Conservation (phyloP, 805 yeast genomes). For the Ascoidea asiatica region DNA sequence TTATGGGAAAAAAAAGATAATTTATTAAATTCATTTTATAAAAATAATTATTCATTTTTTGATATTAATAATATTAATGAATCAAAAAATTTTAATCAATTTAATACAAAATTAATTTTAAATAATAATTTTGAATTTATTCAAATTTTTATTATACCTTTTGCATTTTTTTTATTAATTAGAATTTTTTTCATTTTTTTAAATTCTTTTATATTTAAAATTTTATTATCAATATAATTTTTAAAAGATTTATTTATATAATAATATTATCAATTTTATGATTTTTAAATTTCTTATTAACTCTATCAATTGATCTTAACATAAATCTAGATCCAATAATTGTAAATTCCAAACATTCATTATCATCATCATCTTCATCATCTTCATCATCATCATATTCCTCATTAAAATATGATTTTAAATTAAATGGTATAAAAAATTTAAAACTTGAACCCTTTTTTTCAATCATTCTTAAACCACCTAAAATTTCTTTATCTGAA, state of each 20-base stretch:
- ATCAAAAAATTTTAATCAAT: no score
- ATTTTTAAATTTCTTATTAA: constrained; percentile 74
- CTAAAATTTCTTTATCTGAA: constrained; percentile 23
- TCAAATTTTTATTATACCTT: neutral
- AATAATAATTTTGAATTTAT: neutral
- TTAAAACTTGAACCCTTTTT: constrained; percentile 56
- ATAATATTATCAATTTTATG: constrained; percentile 52
- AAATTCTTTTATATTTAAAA: neutral
- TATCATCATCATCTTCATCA: constrained; percentile 11
- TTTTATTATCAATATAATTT: no score
- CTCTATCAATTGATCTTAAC: constrained; percentile 65
- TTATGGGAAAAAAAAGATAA: constrained; percentile 73
- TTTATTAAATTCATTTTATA: constrained; percentile 47
- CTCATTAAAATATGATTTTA: constrained; percentile 2
- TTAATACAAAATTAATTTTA: no score
- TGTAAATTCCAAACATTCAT: constrained; percentile 38
- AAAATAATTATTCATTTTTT: constrained; percentile 38
- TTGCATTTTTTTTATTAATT: neutral
- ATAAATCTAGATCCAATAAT: constrained; percentile 71
- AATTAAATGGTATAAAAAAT: constrained; percentile 26
- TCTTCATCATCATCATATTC: neutral
- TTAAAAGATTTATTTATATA: neutral
- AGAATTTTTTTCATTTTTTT: no score
- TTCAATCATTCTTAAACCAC: constrained; percentile 54
- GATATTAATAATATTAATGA: no score